Percentiles rank a stretch among this genome's conserved stretches.
Evolutionary conservation across 306 rosid species (phyloP).

Genomic region (Elaeagnus macrophylla): DNA sequence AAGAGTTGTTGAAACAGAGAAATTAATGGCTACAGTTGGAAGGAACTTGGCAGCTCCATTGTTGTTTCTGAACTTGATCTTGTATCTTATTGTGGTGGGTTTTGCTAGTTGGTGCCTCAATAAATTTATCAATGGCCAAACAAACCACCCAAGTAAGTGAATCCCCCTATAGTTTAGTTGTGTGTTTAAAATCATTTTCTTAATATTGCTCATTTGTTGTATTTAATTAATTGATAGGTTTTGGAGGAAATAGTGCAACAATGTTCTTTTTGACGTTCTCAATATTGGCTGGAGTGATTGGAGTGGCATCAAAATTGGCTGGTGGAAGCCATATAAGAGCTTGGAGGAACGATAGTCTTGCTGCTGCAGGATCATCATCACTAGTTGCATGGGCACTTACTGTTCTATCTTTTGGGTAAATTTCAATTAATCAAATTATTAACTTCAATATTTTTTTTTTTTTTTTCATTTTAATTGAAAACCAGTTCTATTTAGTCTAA

Average conservation of each 20-base stretch:
- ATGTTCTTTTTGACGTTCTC: conserved; percentile 54
- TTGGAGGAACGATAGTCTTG: conserved; percentile 88
- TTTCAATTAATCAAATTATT: neutral
- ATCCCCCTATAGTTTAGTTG: neutral
- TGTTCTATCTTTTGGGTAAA: conserved; percentile 26
- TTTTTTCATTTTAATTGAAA: neutral
- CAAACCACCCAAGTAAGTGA: conserved; percentile 66
- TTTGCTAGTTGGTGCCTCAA: conserved; percentile 86
- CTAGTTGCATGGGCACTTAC: conserved; percentile 76
- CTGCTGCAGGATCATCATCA: conserved; percentile 59
- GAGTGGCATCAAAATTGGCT: conserved; percentile 53
- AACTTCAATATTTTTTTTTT: too few relatives aligned
- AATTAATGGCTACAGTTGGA: conserved; percentile 62
- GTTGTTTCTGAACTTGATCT: conserved; percentile 72
- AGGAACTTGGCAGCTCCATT: conserved; percentile 71
- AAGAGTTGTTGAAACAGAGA: too few relatives aligned
- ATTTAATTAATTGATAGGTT: conserved; percentile 28
- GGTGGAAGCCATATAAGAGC: conserved; percentile 69
- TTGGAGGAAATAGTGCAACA: conserved; percentile 88
- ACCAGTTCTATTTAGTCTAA: too few relatives aligned
- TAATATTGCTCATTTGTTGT: too few relatives aligned
- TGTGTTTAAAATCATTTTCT: too few relatives aligned
- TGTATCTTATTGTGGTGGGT: conserved; percentile 73
- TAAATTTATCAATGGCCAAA: conserved; percentile 75
- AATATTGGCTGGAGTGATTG: conserved; percentile 52